These are phyloP conservation scores for Venturia nashicola DNA, from an alignment of 2,329 filamentous ascomycete species.

Conservation along the genomic window DNA sequence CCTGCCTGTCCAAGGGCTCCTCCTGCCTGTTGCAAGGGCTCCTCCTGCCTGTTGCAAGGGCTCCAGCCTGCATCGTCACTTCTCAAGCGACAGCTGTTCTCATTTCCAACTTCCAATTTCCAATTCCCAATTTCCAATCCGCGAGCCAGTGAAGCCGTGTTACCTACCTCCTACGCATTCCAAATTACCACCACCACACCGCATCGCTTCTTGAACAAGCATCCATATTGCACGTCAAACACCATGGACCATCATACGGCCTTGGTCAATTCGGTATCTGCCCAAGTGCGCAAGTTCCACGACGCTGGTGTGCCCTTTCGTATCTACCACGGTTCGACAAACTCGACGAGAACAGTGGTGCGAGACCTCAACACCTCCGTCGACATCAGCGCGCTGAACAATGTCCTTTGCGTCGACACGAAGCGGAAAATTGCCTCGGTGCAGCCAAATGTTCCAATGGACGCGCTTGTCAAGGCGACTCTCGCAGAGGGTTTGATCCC, in stretches of 20 bases:
- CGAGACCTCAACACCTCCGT: constrained; percentile 41
- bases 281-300: constrained; percentile 6
- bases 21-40: too few species aligned
- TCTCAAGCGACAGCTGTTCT: not conserved
- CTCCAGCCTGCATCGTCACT: not conserved
- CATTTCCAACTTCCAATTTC: not conserved
- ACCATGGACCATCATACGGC: constrained; percentile 3
- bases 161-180: not conserved
- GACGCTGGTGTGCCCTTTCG: constrained; percentile 35
- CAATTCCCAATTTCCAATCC: not conserved
- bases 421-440: constrained; percentile 44
- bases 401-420: constrained; percentile 49
- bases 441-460: constrained; percentile 61
- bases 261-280: not conserved
- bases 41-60: too few species aligned
- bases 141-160: not conserved
- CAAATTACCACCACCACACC: not conserved
- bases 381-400: constrained; percentile 51
- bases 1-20: too few species aligned
- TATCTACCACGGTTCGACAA: constrained; percentile 68
- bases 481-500: constrained; percentile 46
- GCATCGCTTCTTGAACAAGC: not conserved
- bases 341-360: constrained; percentile 51
- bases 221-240: not conserved
- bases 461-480: constrained; percentile 47